Evolutionary conservation across 179 eudicot genomes (phyloP).

Genomic region (Drosera spatulata): DNA sequence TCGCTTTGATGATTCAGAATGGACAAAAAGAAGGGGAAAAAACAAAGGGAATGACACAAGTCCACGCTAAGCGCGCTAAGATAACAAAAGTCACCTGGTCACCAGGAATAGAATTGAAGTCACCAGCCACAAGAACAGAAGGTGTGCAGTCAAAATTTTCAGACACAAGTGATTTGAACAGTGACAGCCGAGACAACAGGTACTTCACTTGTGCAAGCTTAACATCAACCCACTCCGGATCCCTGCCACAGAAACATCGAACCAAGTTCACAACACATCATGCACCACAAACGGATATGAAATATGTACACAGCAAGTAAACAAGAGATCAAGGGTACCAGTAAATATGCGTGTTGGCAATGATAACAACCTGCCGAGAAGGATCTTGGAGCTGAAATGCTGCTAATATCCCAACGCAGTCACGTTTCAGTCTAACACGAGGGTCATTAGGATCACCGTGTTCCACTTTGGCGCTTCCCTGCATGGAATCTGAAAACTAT

Average conservation of each 20-base stretch:
- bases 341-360: slow-evolving; percentile 85
- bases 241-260: slow-evolving; percentile 39
- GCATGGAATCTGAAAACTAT: slow-evolving; percentile 22
- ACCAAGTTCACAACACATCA: too few relatives aligned
- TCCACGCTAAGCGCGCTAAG: too few relatives aligned
- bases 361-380: slow-evolving; percentile 46
- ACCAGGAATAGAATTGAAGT: slow-evolving; percentile 87
- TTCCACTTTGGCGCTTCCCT: slow-evolving; percentile 21
- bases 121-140: slow-evolving; percentile 75
- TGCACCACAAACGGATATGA: too few relatives aligned
- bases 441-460: slow-evolving; percentile 87
- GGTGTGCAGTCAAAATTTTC: slow-evolving; percentile 51
- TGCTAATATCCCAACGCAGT: slow-evolving; percentile 86
- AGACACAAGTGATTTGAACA: slow-evolving; percentile 43
- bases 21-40: not conserved
- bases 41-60: too few relatives aligned
- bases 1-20: not conserved
- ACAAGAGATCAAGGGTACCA: slow-evolving; percentile 34
- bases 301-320: too few relatives aligned
- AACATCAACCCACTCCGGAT: slow-evolving; percentile 91
- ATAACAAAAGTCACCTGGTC: slow-evolving; percentile 45
- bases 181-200: slow-evolving; percentile 55
- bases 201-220: slow-evolving; percentile 92
- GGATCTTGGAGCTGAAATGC: slow-evolving; percentile 60
- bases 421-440: slow-evolving; percentile 84